These are phyloP conservation scores for Sequoiadendron giganteum DNA, from an alignment of 75 land plant species.

Conservation along the genomic window DNA sequence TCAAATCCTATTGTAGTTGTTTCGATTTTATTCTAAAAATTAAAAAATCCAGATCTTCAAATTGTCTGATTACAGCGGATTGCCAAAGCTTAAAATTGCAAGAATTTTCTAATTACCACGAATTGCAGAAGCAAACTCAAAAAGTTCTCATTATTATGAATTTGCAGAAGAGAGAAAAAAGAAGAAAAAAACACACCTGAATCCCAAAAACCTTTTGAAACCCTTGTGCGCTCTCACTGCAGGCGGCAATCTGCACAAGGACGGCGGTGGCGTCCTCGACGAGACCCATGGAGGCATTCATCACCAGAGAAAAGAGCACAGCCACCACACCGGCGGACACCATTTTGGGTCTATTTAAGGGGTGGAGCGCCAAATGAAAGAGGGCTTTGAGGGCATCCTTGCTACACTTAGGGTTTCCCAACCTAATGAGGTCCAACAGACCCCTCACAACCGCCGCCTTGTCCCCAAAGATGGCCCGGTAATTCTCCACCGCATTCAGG, in stretches of 20 bases:
- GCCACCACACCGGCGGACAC: constrained; percentile 54
- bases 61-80: not conserved
- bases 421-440: constrained; percentile 42
- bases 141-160: not conserved
- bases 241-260: constrained; percentile 69
- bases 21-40: no score
- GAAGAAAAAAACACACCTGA: constrained; percentile 30
- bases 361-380: constrained; percentile 68
- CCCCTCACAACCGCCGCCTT: constrained; percentile 45
- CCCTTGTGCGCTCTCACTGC: constrained; percentile 49
- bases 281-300: constrained; percentile 34
- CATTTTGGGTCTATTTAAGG: constrained; percentile 46
- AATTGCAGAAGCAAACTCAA: not conserved
- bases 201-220: constrained; percentile 48
- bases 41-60: no score
- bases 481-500: constrained; percentile 49
- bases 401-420: constrained; percentile 28
- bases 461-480: constrained; percentile 66
- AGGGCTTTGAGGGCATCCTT: constrained; percentile 80
- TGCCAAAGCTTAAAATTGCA: not conserved
- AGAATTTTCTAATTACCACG: not conserved
- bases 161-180: not conserved
- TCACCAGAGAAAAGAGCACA: constrained; percentile 29
- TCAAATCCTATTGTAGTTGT: no score
- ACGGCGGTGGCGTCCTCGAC: constrained; percentile 81